Evolutionary conservation across 2,329 filamentous ascomycete species (phyloP).

Genomic region (Kalmusia sp.): DNA sequence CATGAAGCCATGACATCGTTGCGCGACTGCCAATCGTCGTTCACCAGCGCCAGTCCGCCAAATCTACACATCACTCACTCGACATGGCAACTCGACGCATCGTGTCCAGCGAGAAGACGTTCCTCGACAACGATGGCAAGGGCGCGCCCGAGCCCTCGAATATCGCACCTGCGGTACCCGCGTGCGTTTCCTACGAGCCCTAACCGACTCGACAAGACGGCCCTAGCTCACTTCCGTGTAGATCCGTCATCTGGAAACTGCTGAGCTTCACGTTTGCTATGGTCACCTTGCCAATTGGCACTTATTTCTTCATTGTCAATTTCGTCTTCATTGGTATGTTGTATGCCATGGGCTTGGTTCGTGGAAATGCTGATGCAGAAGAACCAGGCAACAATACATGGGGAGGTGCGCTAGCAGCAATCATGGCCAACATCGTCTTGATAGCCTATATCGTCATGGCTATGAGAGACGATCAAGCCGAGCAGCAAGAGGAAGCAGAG

Average conservation of each 20-base stretch:
- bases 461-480: slow-evolving; percentile 79
- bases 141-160: slow-evolving; percentile 63
- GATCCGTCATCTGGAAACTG: slow-evolving; percentile 87
- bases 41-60: slow-evolving; percentile 1
- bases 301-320: slow-evolving; percentile 84
- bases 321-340: slow-evolving; percentile 75
- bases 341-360: neutral
- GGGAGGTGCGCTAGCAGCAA: slow-evolving; percentile 82
- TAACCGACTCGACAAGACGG: neutral
- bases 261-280: slow-evolving; percentile 91
- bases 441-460: slow-evolving; percentile 91
- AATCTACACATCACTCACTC: slow-evolving; percentile 4
- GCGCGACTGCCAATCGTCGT: no score
- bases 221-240: slow-evolving; percentile 40
- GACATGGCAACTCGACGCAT: slow-evolving; percentile 75
- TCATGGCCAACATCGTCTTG: slow-evolving; percentile 90
- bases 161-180: slow-evolving; percentile 82
- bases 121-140: slow-evolving; percentile 56
- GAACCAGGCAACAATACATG: slow-evolving; percentile 82
- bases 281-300: slow-evolving; percentile 84
- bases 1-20: neutral
- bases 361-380: slow-evolving; percentile 3
- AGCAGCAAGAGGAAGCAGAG: slow-evolving; percentile 55
- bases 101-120: slow-evolving; percentile 69
- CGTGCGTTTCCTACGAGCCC: slow-evolving; percentile 60